Evolutionary conservation across 2,329 filamentous ascomycete species (phyloP).

Genomic region (Xylariales sp.): DNA sequence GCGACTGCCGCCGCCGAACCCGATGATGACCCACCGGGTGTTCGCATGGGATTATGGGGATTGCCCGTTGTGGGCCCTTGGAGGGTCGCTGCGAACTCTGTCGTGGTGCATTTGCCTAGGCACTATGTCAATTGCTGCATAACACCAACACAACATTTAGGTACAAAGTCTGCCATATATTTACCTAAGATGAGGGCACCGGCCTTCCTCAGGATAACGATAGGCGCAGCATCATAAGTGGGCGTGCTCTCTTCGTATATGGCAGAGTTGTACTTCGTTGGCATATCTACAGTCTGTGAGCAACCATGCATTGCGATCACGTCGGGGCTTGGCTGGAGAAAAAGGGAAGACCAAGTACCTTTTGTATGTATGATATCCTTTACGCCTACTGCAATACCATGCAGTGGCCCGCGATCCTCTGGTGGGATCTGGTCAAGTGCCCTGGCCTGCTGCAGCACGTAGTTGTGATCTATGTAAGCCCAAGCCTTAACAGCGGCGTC

Average conservation of each 20-base stretch:
- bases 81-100: constrained; percentile 58
- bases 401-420: constrained; percentile 42
- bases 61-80: constrained; percentile 52
- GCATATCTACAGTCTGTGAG: too few species aligned
- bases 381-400: constrained; percentile 48
- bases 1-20: constrained; percentile 64
- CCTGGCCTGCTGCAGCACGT: constrained; percentile 42
- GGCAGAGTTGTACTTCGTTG: constrained; percentile 47
- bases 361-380: constrained; percentile 53
- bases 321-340: too few species aligned
- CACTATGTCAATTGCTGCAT: too few species aligned
- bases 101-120: constrained; percentile 57
- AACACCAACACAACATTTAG: too few species aligned
- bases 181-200: constrained; percentile 58
- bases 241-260: constrained; percentile 44
- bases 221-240: constrained; percentile 45
- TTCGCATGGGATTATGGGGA: constrained; percentile 60
- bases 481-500: constrained; percentile 41
- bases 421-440: constrained; percentile 40
- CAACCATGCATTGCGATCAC: too few species aligned
- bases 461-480: constrained; percentile 36
- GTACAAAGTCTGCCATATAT: too few species aligned
- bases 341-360: constrained; percentile 23
- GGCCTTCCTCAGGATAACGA: constrained; percentile 47
- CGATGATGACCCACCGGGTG: constrained; percentile 64